A percentile compares a stretch with the other conserved stretches of the same genome.
Evolutionary conservation across 352 stramenopile genomes (phyloP).

Genomic region (Sclerospora graminicola): DNA sequence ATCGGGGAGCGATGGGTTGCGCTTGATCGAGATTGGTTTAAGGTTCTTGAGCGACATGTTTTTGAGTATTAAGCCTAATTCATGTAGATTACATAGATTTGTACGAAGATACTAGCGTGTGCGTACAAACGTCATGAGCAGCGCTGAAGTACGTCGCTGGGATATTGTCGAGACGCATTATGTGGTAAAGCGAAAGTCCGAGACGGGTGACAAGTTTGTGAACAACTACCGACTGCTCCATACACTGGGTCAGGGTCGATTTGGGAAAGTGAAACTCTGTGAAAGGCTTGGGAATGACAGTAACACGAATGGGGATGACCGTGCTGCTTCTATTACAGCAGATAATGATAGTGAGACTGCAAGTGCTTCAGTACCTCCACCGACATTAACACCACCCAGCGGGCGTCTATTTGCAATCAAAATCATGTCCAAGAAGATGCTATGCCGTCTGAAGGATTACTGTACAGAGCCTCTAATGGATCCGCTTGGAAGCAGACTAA

Average conservation of each 20-base stretch:
- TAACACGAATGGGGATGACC: background rate
- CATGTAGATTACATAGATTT: background rate
- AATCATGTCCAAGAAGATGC: constrained; percentile 72
- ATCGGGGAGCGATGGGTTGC: constrained; percentile 29
- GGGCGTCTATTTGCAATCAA: constrained; percentile 68
- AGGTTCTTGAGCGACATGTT: constrained; percentile 57
- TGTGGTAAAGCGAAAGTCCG: constrained; percentile 37
- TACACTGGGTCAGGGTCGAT: constrained; percentile 63
- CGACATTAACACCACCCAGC: constrained; percentile 16
- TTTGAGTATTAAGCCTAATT: background rate
- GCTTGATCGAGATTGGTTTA: constrained; percentile 47
- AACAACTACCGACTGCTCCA: constrained; percentile 77
- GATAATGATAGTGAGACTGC: background rate
- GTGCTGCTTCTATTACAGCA: background rate
- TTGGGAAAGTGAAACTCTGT: constrained; percentile 81
- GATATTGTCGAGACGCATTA: constrained; percentile 58
- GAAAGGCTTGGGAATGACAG: constrained; percentile 29
- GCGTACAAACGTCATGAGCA: constrained; percentile 9
- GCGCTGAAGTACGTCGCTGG: constrained; percentile 24
- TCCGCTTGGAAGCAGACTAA: background rate
- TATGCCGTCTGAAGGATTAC: constrained; percentile 77
- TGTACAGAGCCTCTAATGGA: constrained; percentile 15
- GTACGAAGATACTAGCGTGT: background rate
- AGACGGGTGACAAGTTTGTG: constrained; percentile 42
- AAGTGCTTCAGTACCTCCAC: constrained; percentile 1